These are phyloP conservation scores for Cordyceps javanica DNA, from an alignment of 2,329 filamentous ascomycete genomes.

Conservation along the genomic window DNA sequence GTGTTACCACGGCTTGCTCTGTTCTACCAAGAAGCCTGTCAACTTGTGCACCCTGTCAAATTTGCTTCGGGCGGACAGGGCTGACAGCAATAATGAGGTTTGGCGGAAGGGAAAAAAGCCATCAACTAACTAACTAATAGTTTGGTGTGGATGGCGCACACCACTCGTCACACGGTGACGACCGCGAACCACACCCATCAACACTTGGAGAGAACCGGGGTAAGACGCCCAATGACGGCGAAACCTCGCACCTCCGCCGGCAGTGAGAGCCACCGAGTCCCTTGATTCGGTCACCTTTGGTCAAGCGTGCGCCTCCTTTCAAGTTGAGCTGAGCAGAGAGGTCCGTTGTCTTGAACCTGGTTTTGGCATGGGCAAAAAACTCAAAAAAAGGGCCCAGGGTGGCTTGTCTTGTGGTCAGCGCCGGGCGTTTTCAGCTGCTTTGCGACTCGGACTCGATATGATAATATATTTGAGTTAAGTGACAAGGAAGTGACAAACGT, in stretches of 20 bases:
- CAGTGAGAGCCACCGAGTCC: neutral
- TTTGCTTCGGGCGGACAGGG: neutral
- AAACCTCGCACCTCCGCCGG: neutral
- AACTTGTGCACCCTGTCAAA: neutral
- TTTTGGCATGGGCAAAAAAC: neutral
- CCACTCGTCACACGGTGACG: neutral
- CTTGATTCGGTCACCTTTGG: neutral
- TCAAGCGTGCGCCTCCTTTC: neutral
- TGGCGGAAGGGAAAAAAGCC: too few relatives aligned
- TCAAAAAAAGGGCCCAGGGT: neutral
- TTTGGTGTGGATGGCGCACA: neutral
- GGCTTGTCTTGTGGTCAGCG: conserved; percentile 1
- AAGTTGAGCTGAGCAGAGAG: neutral
- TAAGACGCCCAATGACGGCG: neutral
- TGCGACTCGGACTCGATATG: neutral
- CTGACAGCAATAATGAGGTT: neutral
- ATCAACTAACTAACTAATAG: too few relatives aligned
- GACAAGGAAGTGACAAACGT: too few relatives aligned
- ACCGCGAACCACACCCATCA: neutral
- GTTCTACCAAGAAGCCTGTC: neutral
- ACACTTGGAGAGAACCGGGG: neutral
- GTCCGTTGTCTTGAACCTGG: too few relatives aligned
- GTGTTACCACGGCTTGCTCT: neutral
- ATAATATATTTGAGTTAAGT: neutral
- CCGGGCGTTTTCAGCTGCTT: neutral